Evolutionary conservation across 2,329 filamentous ascomycete species (phyloP).

Genomic region (Zasmidium citrigriseum): DNA sequence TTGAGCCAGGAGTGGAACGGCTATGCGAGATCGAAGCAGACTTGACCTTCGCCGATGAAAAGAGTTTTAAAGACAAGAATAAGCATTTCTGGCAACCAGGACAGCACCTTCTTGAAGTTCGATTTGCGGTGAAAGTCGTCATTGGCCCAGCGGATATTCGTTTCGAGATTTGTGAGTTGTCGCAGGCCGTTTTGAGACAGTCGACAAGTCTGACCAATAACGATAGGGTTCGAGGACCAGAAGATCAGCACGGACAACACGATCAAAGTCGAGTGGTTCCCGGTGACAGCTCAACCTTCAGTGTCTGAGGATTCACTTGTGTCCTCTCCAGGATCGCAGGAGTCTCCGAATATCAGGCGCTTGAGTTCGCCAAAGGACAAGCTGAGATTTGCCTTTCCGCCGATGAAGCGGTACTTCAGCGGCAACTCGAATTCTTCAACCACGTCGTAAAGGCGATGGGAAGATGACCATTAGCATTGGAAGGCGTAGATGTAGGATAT

Average conservation of each 20-base stretch:
- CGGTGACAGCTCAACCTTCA: background rate
- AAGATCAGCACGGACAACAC: conserved; percentile 1
- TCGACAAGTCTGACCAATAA: background rate
- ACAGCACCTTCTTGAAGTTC: conserved; percentile 37
- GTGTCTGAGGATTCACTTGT: background rate
- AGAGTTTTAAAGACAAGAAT: conserved; percentile 39
- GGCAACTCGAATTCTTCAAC: background rate
- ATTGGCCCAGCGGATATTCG: conserved; percentile 42
- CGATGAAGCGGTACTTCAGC: background rate
- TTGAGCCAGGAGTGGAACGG: conserved; percentile 18
- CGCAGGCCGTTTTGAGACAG: background rate
- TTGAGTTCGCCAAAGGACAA: background rate
- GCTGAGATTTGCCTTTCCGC: background rate
- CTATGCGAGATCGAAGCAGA: conserved; percentile 41
- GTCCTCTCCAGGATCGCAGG: background rate
- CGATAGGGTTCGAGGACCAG: conserved; percentile 11
- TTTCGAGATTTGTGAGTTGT: conserved; percentile 37
- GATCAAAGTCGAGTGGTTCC: conserved; percentile 2
- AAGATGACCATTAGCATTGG: background rate
- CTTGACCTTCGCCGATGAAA: conserved; percentile 33
- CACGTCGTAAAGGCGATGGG: background rate
- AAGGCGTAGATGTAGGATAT: no score
- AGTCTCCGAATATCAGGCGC: background rate
- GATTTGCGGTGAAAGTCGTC: conserved; percentile 40
- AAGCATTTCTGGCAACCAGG: conserved; percentile 38